These are phyloP conservation scores for Graphilbum fragrans DNA, from an alignment of 2,329 filamentous ascomycete species.

Conservation along the genomic window DNA sequence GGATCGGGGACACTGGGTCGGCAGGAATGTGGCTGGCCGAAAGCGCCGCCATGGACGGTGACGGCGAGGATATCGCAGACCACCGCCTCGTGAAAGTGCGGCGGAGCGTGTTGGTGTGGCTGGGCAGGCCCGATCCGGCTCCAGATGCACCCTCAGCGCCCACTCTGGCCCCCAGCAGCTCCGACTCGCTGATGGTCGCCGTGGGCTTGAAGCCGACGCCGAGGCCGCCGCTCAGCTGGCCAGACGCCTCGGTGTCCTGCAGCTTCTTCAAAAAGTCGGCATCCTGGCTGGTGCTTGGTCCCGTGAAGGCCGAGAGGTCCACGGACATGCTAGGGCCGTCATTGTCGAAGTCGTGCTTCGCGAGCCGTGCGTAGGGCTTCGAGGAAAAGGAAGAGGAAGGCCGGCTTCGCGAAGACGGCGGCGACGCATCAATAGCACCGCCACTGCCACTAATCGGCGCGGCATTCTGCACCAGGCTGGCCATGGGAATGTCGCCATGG, in stretches of 20 bases:
- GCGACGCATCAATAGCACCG: background rate
- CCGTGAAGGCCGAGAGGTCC: slow-evolving; percentile 33
- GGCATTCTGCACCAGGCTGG: slow-evolving; percentile 25
- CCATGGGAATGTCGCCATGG: slow-evolving; percentile 23
- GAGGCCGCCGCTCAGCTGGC: slow-evolving; percentile 44
- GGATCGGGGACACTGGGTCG: background rate
- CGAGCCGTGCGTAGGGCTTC: slow-evolving; percentile 17
- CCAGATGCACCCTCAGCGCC: background rate
- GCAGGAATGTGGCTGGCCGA: too few species aligned
- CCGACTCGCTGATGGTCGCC: slow-evolving; percentile 32
- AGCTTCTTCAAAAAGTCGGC: slow-evolving; percentile 30
- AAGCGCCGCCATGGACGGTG: slow-evolving; percentile 2
- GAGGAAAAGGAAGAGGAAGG: slow-evolving; percentile 6
- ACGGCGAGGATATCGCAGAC: background rate
- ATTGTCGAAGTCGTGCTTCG: slow-evolving; percentile 19
- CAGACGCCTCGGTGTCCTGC: slow-evolving; percentile 40
- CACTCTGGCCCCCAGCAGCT: slow-evolving; percentile 22
- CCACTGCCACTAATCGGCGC: slow-evolving; percentile 22
- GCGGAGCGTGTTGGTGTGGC: slow-evolving; percentile 1
- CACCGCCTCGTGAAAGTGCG: slow-evolving; percentile 8
- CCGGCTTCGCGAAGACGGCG: background rate
- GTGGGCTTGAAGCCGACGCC: slow-evolving; percentile 40
- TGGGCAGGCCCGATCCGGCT: too few species aligned
- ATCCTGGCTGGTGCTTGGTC: slow-evolving; percentile 31
- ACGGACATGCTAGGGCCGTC: slow-evolving; percentile 19